Base-by-base conservation (phyloP, 768 basidiomycete genomes). In the Suillus plorans region DNA sequence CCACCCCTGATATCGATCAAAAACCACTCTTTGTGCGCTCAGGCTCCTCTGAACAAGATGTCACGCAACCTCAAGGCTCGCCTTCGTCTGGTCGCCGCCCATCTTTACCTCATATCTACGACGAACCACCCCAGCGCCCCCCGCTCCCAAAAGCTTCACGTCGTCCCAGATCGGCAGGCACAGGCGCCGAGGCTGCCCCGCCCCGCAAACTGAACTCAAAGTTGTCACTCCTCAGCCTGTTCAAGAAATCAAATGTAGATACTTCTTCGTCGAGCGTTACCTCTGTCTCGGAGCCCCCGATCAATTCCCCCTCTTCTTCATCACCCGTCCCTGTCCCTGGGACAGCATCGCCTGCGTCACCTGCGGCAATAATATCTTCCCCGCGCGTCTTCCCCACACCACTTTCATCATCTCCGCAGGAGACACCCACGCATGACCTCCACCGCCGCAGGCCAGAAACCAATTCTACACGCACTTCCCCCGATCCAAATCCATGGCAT, bases 121-220 rank as follows among this genome's bases (percentile, higher is more conserved):
- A 70, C 72, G 70, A 78, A 61, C 69, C 77, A 60, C 73, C 77
- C 28, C 75, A 63, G 72, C 79, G 20, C 69, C 79, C 41, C 73
- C 66, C 70, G 58, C 73, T 72, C 59, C 34, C 70, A 25, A 53
- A 63, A 66, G 80, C 81, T 58, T 77, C 74, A 47, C 82, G 80
- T 47, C 81, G 91, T 62, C 91, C 92, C 20, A 82, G 87, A 65
- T 92, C 91, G 45, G 89, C 90, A 44, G 90, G 91, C 6, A 89
- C 82, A 37, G 89, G 82, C 62, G 84, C 86, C 62, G 88, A 90
- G 31, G 77, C 71, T 28, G 69, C 73, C 36, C 65, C 73, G 52
- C 79, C 83, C 42, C 77, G 77, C 62, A 87, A 81, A 69, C 75
- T 90, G 5, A 83, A 84, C 34, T 86, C 87, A 75, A 93, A 93